phyloP scores from a whole-genome alignment of 768 basidiomycete genomes.

The Rhodosporidiobolus sp. region DNA sequence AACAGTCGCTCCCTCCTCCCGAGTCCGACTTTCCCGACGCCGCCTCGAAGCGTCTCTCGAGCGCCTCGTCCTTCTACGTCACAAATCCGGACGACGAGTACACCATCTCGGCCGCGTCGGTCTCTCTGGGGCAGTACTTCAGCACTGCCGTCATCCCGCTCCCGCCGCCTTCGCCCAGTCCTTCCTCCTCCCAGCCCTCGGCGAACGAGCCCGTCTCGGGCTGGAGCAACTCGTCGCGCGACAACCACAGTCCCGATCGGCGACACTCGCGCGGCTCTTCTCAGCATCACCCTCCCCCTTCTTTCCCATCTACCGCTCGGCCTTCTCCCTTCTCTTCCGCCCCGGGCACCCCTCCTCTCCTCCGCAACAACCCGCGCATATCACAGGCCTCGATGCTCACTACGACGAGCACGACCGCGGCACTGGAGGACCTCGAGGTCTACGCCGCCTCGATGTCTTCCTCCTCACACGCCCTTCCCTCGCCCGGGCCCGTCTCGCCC shows the following conservation, averaged over 20 bases:
- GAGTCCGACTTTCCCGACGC: no score
- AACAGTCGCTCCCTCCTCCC: constrained; percentile 6
- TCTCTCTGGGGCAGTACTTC: background rate
- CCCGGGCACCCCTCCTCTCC: background rate
- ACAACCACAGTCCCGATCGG: background rate
- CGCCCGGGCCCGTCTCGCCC: background rate
- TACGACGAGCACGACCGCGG: background rate
- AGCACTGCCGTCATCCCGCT: background rate
- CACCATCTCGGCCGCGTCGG: background rate
- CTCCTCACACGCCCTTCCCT: background rate
- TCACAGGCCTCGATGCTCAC: background rate
- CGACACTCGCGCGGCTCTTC: background rate
- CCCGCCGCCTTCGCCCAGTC: background rate
- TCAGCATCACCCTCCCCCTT: background rate
- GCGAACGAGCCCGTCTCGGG: background rate
- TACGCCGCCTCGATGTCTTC: background rate
- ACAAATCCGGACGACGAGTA: constrained; percentile 1
- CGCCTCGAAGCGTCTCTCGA: background rate
- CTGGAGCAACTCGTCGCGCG: constrained; percentile 4
- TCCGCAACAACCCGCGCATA: background rate
- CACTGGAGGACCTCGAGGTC: background rate
- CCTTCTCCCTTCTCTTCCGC: background rate
- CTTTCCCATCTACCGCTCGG: background rate
- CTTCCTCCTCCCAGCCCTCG: no score
- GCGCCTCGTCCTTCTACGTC: constrained; percentile 13